Conservation (phyloP, 306 rosid genomes). For the Argentina anserina region DNA sequence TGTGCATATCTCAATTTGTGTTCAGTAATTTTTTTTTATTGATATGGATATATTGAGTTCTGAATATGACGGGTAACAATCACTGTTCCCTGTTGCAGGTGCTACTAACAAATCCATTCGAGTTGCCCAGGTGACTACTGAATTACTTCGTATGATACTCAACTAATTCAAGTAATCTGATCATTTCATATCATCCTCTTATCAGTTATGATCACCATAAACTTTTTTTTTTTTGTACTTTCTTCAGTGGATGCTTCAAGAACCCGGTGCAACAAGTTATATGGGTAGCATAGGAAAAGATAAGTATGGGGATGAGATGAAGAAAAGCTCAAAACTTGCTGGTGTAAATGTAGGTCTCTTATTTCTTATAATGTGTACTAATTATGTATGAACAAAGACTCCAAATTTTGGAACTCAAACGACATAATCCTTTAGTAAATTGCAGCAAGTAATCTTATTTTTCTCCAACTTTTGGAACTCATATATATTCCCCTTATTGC, state of each 20-base stretch:
- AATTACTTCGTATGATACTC: background rate
- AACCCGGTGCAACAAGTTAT: conserved; percentile 82
- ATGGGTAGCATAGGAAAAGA: conserved; percentile 95
- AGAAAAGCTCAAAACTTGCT: conserved; percentile 52
- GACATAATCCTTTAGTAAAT: background rate
- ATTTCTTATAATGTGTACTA: background rate
- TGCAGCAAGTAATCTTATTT: background rate
- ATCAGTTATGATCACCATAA: background rate
- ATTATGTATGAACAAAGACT: background rate
- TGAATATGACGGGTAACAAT: background rate
- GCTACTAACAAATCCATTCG: conserved; percentile 84
- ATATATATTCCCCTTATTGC: background rate
- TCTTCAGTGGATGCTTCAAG: conserved; percentile 84
- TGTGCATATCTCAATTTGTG: background rate
- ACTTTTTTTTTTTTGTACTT: background rate
- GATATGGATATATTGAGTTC: background rate
- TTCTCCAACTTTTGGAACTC: background rate
- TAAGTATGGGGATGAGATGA: conserved; percentile 87
- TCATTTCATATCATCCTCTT: background rate
- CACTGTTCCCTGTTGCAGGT: conserved; percentile 40
- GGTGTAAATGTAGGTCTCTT: conserved; percentile 67
- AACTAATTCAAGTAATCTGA: background rate
- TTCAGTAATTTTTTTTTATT: background rate
- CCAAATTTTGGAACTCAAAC: background rate
- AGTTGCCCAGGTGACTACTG: conserved; percentile 88